These are phyloP conservation scores for Populus euphratica DNA, from an alignment of 345 rosid species.

Conservation along the genomic window DNA sequence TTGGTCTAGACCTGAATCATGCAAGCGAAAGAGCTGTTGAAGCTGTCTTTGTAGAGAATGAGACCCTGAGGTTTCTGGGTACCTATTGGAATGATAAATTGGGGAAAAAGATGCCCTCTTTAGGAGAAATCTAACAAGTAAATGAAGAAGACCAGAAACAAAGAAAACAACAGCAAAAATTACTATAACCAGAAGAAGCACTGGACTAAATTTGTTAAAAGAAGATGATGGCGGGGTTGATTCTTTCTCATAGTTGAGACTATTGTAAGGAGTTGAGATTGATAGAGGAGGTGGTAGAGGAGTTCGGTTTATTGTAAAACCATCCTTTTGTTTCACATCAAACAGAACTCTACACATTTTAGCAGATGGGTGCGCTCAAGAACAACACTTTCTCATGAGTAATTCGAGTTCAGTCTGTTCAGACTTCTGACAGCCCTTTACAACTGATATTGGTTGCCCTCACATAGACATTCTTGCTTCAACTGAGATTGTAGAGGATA, in stretches of 20 bases:
- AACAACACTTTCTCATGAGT: not conserved
- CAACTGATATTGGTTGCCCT: not conserved
- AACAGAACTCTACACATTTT: conserved; percentile 31
- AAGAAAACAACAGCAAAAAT: conserved; percentile 52
- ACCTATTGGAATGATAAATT: conserved; percentile 40
- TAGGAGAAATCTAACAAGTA: conserved; percentile 48
- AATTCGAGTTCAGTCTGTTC: not conserved
- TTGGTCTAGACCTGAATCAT: conserved; percentile 76
- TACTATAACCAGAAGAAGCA: conserved; percentile 44
- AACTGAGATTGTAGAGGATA: not conserved
- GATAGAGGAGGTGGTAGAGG: conserved; percentile 23
- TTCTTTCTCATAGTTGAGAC: conserved; percentile 21
- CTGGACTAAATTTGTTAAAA: conserved; percentile 42
- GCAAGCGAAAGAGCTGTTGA: conserved; percentile 62
- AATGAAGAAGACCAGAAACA: conserved; percentile 54
- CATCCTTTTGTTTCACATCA: conserved; percentile 21
- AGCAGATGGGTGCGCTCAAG: conserved; percentile 13
- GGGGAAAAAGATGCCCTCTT: conserved; percentile 43
- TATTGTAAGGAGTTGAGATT: conserved; percentile 14
- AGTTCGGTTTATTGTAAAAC: conserved; percentile 27
- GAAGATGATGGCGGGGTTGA: conserved; percentile 29
- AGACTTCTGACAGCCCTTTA: not conserved
- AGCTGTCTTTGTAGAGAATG: conserved; percentile 59
- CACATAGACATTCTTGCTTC: conserved; percentile 21
- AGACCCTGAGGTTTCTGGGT: conserved; percentile 40